phyloP scores from a whole-genome alignment of 352 stramenopile genomes.

The Aphanomyces euteiches region DNA sequence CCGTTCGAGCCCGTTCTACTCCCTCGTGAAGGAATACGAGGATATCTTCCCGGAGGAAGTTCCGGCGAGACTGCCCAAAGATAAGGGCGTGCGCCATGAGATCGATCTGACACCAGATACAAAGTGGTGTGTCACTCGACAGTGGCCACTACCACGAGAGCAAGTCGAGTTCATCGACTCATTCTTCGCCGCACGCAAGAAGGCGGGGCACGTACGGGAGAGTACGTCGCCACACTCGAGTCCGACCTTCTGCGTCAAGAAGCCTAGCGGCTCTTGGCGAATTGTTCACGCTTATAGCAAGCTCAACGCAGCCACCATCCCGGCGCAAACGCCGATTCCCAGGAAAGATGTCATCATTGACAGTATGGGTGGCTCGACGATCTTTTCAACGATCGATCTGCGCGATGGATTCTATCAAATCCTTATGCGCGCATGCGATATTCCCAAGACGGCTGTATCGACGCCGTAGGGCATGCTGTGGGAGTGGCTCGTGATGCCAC shows the following conservation, averaged over 20 bases:
- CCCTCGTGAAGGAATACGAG: not conserved
- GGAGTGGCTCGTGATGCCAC: slow-evolving; percentile 13
- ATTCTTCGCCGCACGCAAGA: slow-evolving; percentile 21
- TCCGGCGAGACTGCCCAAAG: not conserved
- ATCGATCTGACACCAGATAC: slow-evolving; percentile 28
- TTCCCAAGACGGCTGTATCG: slow-evolving; percentile 33
- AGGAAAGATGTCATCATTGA: slow-evolving; percentile 36
- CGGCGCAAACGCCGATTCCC: slow-evolving; percentile 37
- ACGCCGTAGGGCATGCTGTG: slow-evolving; percentile 31
- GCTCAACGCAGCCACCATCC: slow-evolving; percentile 38
- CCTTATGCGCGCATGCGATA: slow-evolving; percentile 27
- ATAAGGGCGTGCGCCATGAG: slow-evolving; percentile 8
- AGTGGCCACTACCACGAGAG: slow-evolving; percentile 33
- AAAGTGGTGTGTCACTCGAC: slow-evolving; percentile 11
- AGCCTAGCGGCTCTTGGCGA: slow-evolving; percentile 33
- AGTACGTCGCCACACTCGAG: slow-evolving; percentile 32
- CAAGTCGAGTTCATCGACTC: slow-evolving; percentile 29
- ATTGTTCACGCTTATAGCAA: slow-evolving; percentile 43
- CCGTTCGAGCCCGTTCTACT: not conserved
- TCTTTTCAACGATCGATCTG: slow-evolving; percentile 39
- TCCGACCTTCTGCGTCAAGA: slow-evolving; percentile 36
- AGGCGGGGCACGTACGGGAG: slow-evolving; percentile 26
- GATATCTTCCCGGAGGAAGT: slow-evolving; percentile 7
- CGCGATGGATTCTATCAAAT: slow-evolving; percentile 39
- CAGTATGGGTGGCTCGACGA: slow-evolving; percentile 35